phyloP scores from a whole-genome alignment of 371 early-diverging fungal species.

The Mortierella sp. region DNA sequence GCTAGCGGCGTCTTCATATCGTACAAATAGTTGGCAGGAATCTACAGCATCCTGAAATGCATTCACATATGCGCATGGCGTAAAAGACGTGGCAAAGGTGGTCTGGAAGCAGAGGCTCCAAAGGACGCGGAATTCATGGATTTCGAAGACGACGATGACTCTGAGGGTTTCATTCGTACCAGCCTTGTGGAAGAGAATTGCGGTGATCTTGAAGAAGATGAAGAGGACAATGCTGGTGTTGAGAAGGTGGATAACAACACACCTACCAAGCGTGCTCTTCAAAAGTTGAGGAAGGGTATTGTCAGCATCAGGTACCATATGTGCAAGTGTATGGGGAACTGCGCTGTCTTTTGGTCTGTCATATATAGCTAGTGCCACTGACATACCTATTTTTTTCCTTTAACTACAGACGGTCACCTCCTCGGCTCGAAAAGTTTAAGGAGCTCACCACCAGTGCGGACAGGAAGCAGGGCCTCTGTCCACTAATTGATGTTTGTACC shows the following conservation, averaged over 20 bases:
- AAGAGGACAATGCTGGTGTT: constrained; percentile 2
- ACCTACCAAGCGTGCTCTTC: constrained; percentile 18
- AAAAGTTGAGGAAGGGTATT: constrained; percentile 38
- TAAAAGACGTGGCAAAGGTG: constrained; percentile 18
- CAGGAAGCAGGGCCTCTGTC: constrained; percentile 11
- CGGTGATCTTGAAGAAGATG: too few species aligned
- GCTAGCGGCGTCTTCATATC: too few species aligned
- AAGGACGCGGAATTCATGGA: constrained; percentile 9
- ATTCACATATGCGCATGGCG: too few species aligned
- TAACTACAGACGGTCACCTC: constrained; percentile 14
- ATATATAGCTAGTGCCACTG: background rate
- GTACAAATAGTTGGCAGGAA: too few species aligned
- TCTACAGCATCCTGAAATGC: too few species aligned
- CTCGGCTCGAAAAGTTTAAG: constrained; percentile 15
- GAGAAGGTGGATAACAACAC: background rate
- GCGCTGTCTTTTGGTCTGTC: constrained; percentile 2
- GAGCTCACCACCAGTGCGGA: constrained; percentile 5
- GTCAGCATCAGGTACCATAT: constrained; percentile 38
- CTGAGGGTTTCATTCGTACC: constrained; percentile 5
- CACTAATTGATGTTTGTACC: constrained; percentile 32
- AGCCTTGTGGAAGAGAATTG: constrained; percentile 7
- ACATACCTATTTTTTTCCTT: background rate
- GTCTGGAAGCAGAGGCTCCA: constrained; percentile 17
- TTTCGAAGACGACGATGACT: constrained; percentile 15
- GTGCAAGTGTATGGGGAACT: background rate